Conservation (phyloP, 176 grass and related monocot species). For the Melocanna baccifera region DNA sequence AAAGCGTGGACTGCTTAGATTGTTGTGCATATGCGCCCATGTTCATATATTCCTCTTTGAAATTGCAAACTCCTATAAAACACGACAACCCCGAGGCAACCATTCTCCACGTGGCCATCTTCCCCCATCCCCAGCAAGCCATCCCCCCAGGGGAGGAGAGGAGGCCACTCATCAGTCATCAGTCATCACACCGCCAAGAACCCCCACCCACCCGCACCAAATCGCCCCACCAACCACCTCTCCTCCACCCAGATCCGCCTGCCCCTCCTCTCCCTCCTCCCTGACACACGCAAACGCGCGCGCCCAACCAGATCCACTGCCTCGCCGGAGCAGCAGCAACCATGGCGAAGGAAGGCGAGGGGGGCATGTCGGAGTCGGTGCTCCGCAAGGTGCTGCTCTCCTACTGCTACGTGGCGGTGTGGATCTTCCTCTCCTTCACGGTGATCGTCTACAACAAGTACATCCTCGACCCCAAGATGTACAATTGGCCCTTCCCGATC, state of each 20-base stretch:
- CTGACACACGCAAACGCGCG: not conserved
- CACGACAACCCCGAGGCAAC: not conserved
- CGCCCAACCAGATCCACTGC: not conserved
- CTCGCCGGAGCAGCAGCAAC: not conserved
- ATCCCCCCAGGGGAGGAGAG: not conserved
- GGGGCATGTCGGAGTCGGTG: constrained; percentile 62
- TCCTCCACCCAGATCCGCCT: constrained; percentile 31
- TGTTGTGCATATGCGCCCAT: too few relatives aligned
- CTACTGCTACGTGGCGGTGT: constrained; percentile 89
- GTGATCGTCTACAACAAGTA: constrained; percentile 99
- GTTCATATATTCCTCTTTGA: too few relatives aligned
- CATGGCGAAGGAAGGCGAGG: constrained; percentile 60
- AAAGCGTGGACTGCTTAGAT: too few relatives aligned
- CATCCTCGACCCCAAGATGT: constrained; percentile 98
- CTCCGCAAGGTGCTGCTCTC: constrained; percentile 82
- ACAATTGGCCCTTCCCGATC: constrained; percentile 96
- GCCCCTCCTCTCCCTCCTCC: not conserved
- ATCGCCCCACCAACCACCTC: constrained; percentile 26
- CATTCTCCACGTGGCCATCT: constrained; percentile 34
- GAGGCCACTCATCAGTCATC: not conserved
- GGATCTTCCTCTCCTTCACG: constrained; percentile 92
- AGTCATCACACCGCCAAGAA: not conserved
- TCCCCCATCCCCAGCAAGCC: not conserved
- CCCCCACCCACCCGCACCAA: not conserved
- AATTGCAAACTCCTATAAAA: not conserved